Evolutionary conservation across 768 basidiomycete species (phyloP).

Genomic region (Naganishia vaughanmartiniae): DNA sequence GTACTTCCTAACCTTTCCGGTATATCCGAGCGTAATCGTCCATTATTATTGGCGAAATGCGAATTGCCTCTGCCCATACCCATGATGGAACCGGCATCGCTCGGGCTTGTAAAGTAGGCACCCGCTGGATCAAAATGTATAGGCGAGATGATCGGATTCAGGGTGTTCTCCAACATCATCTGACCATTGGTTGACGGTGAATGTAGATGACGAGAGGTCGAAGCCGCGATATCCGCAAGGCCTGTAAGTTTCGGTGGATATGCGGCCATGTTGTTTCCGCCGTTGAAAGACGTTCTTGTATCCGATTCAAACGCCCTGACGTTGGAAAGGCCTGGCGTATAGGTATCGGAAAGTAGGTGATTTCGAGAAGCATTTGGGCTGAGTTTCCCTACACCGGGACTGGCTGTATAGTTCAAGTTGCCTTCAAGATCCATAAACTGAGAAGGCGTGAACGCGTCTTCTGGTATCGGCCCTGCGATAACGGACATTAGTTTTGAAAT

Average conservation of each 20-base stretch:
- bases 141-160: constrained; percentile 11
- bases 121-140: not conserved
- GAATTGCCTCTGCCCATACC: not conserved
- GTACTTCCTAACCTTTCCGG: not conserved
- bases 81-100: constrained; percentile 8
- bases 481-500: not conserved
- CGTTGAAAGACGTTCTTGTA: not conserved
- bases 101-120: constrained; percentile 21
- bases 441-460: constrained; percentile 14
- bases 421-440: constrained; percentile 16
- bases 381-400: not conserved
- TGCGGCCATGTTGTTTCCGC: not conserved
- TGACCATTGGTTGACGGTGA: not conserved
- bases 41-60: not conserved
- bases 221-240: not conserved
- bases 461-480: not conserved
- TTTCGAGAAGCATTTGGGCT: not conserved
- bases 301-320: not conserved
- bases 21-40: not conserved
- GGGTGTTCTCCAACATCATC: not conserved
- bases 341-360: not conserved
- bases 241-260: not conserved
- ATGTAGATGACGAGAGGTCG: not conserved
- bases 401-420: not conserved
- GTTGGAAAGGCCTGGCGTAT: not conserved